These are phyloP conservation scores for Clonostachys rosea DNA, from an alignment of 2,329 filamentous ascomycete genomes.

Conservation along the genomic window DNA sequence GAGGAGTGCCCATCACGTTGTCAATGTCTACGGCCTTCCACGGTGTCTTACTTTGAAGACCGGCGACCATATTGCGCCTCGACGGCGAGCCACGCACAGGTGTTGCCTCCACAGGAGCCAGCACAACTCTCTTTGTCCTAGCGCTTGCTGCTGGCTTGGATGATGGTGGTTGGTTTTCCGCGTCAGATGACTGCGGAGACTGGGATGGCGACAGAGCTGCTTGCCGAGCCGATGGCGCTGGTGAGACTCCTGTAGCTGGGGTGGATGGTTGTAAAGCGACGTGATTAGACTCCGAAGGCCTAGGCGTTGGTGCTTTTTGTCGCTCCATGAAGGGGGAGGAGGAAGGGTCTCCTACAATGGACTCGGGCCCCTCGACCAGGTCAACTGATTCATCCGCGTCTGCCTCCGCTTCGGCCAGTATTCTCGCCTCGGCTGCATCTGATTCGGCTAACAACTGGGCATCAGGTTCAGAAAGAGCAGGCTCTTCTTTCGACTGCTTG, in stretches of 20 bases:
- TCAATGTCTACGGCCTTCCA: slow-evolving; percentile 81
- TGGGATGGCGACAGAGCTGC: slow-evolving; percentile 56
- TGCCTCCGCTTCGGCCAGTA: slow-evolving; percentile 3
- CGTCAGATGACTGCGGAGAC: slow-evolving; percentile 73
- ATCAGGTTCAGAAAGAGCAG: background rate
- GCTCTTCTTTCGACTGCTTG: slow-evolving; percentile 18
- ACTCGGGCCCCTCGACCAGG: background rate
- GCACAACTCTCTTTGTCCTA: slow-evolving; percentile 37
- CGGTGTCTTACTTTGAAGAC: slow-evolving; percentile 50
- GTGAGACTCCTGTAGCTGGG: background rate
- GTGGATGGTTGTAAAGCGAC: slow-evolving; percentile 1
- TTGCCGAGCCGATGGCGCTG: slow-evolving; percentile 37
- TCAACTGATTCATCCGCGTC: background rate
- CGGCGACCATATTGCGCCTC: slow-evolving; percentile 51
- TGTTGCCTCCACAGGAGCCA: slow-evolving; percentile 40
- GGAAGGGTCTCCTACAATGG: background rate
- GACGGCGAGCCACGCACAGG: slow-evolving; percentile 53
- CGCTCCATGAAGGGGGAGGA: background rate
- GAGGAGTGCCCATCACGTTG: slow-evolving; percentile 51
- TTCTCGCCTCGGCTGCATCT: slow-evolving; percentile 1
- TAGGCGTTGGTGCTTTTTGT: background rate
- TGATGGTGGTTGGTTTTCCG: slow-evolving; percentile 74
- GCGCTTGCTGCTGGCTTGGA: slow-evolving; percentile 48
- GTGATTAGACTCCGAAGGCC: background rate
- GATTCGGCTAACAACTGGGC: background rate